phyloP scores from a whole-genome alignment of 2,329 filamentous ascomycete species.

The Leptosphaerulina australis region DNA sequence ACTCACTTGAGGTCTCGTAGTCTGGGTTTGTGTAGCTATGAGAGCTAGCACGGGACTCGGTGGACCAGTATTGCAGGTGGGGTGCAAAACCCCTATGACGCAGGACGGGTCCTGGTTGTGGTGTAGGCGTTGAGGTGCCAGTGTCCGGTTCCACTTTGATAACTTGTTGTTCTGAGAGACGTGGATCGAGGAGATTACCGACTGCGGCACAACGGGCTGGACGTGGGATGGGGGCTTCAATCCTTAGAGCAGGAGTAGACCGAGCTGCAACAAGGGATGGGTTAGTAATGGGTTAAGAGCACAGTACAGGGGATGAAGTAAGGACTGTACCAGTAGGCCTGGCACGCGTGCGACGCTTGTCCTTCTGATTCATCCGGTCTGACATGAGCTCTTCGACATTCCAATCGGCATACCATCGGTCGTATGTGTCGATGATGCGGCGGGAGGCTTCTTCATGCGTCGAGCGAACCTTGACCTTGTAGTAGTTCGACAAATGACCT shows the following conservation, averaged over 20 bases:
- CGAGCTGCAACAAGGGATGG: slow-evolving; percentile 28
- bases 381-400: slow-evolving; percentile 75
- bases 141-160: slow-evolving; percentile 44
- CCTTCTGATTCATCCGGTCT: slow-evolving; percentile 77
- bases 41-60: slow-evolving; percentile 44
- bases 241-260: slow-evolving; percentile 25
- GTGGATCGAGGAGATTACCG: slow-evolving; percentile 44
- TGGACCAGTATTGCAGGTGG: slow-evolving; percentile 48
- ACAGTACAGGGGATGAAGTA: slow-evolving; percentile 5
- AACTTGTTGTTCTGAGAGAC: slow-evolving; percentile 44
- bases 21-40: slow-evolving; percentile 46
- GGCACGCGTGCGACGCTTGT: slow-evolving; percentile 64
- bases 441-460: slow-evolving; percentile 70
- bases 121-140: slow-evolving; percentile 36
- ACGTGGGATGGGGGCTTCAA: slow-evolving; percentile 32
- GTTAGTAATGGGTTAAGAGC: slow-evolving; percentile 26
- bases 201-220: slow-evolving; percentile 32
- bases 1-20: slow-evolving; percentile 48
- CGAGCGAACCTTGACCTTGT: slow-evolving; percentile 77
- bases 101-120: slow-evolving; percentile 36
- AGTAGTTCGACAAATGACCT: slow-evolving; percentile 83
- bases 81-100: slow-evolving; percentile 44
- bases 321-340: slow-evolving; percentile 39
- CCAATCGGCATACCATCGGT: slow-evolving; percentile 77
- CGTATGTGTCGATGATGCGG: slow-evolving; percentile 68